These are phyloP conservation scores for Beauveria sp. DNA, from an alignment of 2,329 filamentous ascomycete species.

Conservation along the genomic window DNA sequence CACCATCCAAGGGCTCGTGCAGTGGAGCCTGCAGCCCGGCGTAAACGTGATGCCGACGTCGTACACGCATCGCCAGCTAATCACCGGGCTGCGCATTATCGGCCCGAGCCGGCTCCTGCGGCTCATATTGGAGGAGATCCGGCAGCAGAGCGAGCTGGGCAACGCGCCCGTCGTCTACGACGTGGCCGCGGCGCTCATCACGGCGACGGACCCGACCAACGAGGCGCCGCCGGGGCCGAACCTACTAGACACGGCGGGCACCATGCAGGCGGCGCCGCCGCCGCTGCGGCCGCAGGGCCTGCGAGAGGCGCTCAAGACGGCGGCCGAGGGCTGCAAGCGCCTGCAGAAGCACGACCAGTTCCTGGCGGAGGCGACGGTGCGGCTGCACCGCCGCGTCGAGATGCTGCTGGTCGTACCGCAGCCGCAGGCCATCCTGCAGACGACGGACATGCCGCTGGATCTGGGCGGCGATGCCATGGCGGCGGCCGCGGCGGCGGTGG, in stretches of 20 bases:
- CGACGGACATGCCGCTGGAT: conserved; percentile 32
- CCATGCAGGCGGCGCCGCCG: conserved; percentile 22
- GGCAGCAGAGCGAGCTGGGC: conserved; percentile 50
- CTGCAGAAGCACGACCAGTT: conserved; percentile 48
- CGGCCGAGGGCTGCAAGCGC: conserved; percentile 49
- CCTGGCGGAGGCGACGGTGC: conserved; percentile 53
- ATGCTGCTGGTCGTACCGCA: conserved; percentile 47
- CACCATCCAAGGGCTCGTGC: conserved; percentile 53
- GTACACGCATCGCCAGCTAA: conserved; percentile 66
- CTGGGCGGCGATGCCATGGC: conserved; percentile 26
- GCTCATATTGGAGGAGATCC: conserved; percentile 60
- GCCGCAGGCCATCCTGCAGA: conserved; percentile 34
- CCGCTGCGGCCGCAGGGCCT: conserved; percentile 47
- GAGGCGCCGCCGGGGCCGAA: conserved; percentile 25
- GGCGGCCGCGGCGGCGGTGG: conserved; percentile 13
- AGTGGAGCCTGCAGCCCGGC: conserved; percentile 56
- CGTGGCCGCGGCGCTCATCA: conserved; percentile 60
- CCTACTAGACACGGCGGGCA: conserved; percentile 27
- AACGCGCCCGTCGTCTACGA: conserved; percentile 59
- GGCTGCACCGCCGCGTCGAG: conserved; percentile 57
- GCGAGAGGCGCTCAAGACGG: conserved; percentile 49
- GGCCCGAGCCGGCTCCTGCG: conserved; percentile 54
- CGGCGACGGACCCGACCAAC: conserved; percentile 53
- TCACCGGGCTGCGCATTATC: conserved; percentile 51
- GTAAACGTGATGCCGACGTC: conserved; percentile 50